phyloP scores from a whole-genome alignment of 352 stramenopile genomes.

The Pythium vanterpoolii region DNA sequence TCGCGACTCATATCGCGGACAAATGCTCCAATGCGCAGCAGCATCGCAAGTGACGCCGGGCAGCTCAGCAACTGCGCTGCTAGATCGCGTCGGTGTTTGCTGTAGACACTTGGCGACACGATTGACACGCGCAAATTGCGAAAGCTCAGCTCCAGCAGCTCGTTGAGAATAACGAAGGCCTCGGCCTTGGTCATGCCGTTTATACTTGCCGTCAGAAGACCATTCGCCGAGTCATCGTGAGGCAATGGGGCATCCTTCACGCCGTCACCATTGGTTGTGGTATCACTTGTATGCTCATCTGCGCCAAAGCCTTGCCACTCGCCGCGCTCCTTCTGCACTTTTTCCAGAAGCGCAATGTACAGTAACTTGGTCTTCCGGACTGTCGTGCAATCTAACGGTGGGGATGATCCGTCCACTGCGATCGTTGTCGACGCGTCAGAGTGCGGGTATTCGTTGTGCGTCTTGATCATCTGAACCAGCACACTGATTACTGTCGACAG shows the following conservation, averaged over 20 bases:
- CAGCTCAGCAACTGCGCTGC: constrained; percentile 30
- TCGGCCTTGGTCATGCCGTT: constrained; percentile 22
- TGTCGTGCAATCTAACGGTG: constrained; percentile 25
- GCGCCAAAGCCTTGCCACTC: constrained; percentile 63
- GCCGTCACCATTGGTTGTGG: not conserved
- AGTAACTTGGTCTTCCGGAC: constrained; percentile 60
- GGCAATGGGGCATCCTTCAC: too few species aligned
- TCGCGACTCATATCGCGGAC: constrained; percentile 43
- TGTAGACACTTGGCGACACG: constrained; percentile 42
- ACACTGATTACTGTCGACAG: constrained; percentile 45
- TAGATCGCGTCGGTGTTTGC: constrained; percentile 39
- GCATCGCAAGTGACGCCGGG: constrained; percentile 35
- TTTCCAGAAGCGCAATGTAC: constrained; percentile 65
- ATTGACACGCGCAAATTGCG: constrained; percentile 57
- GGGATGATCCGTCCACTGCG: constrained; percentile 8
- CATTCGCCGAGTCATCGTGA: constrained; percentile 18
- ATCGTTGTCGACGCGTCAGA: not conserved
- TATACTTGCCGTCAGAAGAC: constrained; percentile 19
- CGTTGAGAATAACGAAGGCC: constrained; percentile 41
- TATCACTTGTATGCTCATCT: not conserved
- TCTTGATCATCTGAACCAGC: constrained; percentile 48
- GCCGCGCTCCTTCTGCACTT: constrained; percentile 57
- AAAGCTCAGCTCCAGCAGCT: constrained; percentile 68
- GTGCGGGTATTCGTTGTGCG: constrained; percentile 30
- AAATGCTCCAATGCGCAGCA: constrained; percentile 44